Evolutionary conservation across 139 green algal species (phyloP), one percentile per base, ranked within the genome.

Genomic region (Auxenochlorella pyrenoidosa): DNA sequence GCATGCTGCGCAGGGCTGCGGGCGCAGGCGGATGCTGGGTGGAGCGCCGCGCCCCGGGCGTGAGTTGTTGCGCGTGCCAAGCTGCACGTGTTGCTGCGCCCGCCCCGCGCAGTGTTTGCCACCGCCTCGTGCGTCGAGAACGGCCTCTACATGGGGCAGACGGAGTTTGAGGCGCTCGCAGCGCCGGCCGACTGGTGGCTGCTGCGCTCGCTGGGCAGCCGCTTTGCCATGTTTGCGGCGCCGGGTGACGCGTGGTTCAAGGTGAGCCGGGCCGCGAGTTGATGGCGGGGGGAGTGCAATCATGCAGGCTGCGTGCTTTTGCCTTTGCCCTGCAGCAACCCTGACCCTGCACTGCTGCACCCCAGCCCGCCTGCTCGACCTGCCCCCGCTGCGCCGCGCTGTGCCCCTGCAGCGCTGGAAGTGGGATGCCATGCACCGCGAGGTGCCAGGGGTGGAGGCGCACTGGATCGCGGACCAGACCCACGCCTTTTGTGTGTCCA

Each of bases 141-240:
- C 30, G 82, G 66, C 6, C n/a, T 86, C 19, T 86, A 77, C 66
- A 66, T 86, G 82, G 82, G 82, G 2, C 22, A 34, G 38, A 79
- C 82, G 2, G 82, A 86, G 22, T 86, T 86, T 8, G 65, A 86
- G 34, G 26, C 66, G 43, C 82, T 86, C 32, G 66, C 82, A 0
- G 82, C 82, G 0, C 82, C 82, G 5, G 82, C 82, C 32, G 66
- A 86, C n/a, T 86, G 82, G 82, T 86, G 82, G 82, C 82, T 86
- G 66, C 30, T 86, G 63, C 43, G 47, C 1, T 44, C n/a, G 30
- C 82, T 86, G 65, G 82, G 82, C 24, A 47, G 30, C 13, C 65
- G 82, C 24, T 66, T 79, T 47, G 66, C 66, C 0, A 36, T 86
- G 22, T 86, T 78, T 68, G 66, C 34, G 8, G 82, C 82, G 4